Conservation (phyloP, 2,329 filamentous ascomycete species). For the Microdochium nivale region DNA sequence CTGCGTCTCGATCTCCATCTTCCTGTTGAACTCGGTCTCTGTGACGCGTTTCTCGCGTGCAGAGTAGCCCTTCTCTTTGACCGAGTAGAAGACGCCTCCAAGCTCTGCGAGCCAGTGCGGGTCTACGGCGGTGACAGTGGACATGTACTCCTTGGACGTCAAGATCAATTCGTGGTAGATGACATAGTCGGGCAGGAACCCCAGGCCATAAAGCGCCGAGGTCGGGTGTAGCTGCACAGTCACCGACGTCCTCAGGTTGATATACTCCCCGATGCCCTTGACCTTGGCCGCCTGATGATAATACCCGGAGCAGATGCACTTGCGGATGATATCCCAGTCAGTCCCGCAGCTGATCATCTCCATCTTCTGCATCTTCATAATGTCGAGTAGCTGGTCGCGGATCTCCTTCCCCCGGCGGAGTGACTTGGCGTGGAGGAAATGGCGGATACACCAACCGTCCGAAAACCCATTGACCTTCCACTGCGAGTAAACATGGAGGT, state of each 20-base stretch:
- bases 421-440: conserved; percentile 94
- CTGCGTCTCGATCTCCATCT: conserved; percentile 86
- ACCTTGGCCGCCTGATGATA: conserved; percentile 96
- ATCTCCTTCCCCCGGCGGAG: conserved; percentile 89
- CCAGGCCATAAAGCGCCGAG: conserved; percentile 82
- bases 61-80: conserved; percentile 97
- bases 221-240: conserved; percentile 93
- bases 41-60: conserved; percentile 76
- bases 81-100: conserved; percentile 91
- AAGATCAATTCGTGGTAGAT: conserved; percentile 97
- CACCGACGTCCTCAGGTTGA: conserved; percentile 90
- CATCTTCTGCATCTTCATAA: conserved; percentile 94
- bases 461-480: conserved; percentile 88
- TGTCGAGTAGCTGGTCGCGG: conserved; percentile 84
- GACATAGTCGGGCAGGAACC: conserved; percentile 92
- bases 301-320: conserved; percentile 95
- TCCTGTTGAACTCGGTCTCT: conserved; percentile 84
- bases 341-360: conserved; percentile 79
- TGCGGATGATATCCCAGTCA: conserved; percentile 92
- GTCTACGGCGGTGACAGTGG: conserved; percentile 90
- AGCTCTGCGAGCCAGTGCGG: conserved; percentile 96
- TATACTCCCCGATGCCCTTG: conserved; percentile 94
- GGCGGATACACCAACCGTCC: conserved; percentile 85
- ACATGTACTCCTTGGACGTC: conserved; percentile 97
- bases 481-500: conserved; percentile 90